Base-by-base conservation (phyloP, 2,329 filamentous ascomycete genomes). In the Talaromyces sp. region DNA sequence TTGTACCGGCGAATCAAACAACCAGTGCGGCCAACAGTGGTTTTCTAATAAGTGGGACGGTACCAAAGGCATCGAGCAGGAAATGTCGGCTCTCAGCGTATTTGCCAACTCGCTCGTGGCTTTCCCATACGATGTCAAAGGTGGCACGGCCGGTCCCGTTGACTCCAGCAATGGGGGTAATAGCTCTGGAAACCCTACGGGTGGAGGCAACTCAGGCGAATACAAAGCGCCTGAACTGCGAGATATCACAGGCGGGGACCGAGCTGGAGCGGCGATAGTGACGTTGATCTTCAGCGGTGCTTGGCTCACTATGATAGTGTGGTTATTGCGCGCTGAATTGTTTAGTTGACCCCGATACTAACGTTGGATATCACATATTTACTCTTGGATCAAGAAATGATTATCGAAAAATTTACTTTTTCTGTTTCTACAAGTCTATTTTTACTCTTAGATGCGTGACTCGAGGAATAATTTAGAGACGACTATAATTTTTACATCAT, bases 131-230 rank as follows among this genome's bases (percentile, higher is more conserved):
- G 41, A 53, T 48, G 54, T 12, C 3, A 5, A 35, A 12, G 32
- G 32, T 14, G 32, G 19, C n/a, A 72, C 74, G 3, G 77, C 77
- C 3, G 61, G 60, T 2, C 79, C 79, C 1, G 68, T 77, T 48
- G 80, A 76, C 2, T 72, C 78, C 26, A 66, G 74, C 4, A 84
- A 75, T 1, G 88, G 87, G 55, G 87, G 87, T 24, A 88, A 79
- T 4, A 85, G 82, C 65, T 71, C 75, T 57, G 79, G 77, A 21
- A 72, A 81, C 62, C 75, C 78, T 9, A 71, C 64, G 54, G 78
- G 78, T 8, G 78, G 78, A 12, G 70, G 67, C 8, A 70, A 70
- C 17, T 41, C 50, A 1, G 32, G 63, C 19, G 38, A 52, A 19
- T 38, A 58, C 10, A 64, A 65, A 29, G 14, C 57, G 11, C 26